Evolutionary conservation across 352 stramenopile species (phyloP).

Genomic region (Phytopythium aichiense): DNA sequence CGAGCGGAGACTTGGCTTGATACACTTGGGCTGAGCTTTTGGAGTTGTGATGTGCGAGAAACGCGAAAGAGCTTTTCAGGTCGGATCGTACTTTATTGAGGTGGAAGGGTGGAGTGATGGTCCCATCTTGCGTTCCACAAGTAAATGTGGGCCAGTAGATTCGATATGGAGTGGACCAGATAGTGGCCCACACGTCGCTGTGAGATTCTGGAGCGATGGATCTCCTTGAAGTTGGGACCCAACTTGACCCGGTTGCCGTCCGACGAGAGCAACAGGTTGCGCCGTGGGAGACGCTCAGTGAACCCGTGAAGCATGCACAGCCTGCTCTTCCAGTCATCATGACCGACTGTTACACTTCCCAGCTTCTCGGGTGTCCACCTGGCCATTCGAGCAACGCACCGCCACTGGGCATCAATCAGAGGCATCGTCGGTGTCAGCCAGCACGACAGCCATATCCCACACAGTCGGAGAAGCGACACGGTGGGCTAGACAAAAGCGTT

Average conservation of each 20-base stretch:
- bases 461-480: not conserved
- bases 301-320: too few species aligned
- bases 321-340: too few species aligned
- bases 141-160: not conserved
- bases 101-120: not conserved
- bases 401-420: too few species aligned
- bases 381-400: too few species aligned
- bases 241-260: not conserved
- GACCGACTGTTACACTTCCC: too few species aligned
- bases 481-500: not conserved
- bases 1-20: not conserved
- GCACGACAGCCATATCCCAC: too few species aligned
- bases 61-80: not conserved
- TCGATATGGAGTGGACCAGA: not conserved
- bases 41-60: constrained; percentile 1
- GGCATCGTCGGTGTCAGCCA: too few species aligned
- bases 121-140: not conserved
- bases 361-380: too few species aligned
- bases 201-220: not conserved
- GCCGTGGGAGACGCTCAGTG: too few species aligned
- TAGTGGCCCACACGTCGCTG: not conserved
- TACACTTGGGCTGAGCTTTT: not conserved
- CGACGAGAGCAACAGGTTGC: too few species aligned
- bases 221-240: not conserved
- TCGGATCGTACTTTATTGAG: not conserved